Conservation (phyloP, 2,329 filamentous ascomycete species). For the Decorospora gaudefroyi region DNA sequence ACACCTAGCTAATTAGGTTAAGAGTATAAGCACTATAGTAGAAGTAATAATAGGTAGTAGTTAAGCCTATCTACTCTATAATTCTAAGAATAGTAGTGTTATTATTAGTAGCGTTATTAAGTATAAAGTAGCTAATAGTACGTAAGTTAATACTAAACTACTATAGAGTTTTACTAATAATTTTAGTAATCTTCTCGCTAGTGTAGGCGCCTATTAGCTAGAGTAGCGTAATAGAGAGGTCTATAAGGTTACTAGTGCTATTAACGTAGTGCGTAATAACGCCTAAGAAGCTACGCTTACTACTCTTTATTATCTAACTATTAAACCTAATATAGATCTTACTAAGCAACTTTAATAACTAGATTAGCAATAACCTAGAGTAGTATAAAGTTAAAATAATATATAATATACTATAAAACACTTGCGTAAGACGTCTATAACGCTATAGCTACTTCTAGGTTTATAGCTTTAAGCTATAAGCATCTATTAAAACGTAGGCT, state of each 20-base stretch:
- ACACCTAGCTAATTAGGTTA: constrained; percentile 2
- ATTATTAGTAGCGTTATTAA: too few relatives aligned
- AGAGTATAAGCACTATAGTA: constrained; percentile 4
- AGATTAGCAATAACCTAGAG: constrained; percentile 2
- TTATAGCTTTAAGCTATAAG: not conserved
- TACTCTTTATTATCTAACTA: constrained; percentile 4
- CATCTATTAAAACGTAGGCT: constrained; percentile 2
- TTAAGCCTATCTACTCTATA: too few relatives aligned
- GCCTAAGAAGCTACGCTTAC: constrained; percentile 6
- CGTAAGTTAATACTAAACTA: constrained; percentile 1
- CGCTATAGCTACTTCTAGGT: constrained; percentile 5
- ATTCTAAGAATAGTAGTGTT: not conserved
- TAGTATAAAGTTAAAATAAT: not conserved
- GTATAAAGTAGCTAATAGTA: too few relatives aligned
- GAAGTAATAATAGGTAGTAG: not conserved
- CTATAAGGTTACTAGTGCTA: not conserved
- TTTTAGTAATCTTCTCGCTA: constrained; percentile 8
- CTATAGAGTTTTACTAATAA: constrained; percentile 2
- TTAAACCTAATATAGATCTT: too few relatives aligned
- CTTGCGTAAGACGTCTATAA: constrained; percentile 1
- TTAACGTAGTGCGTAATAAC: constrained; percentile 6
- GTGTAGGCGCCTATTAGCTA: constrained; percentile 6
- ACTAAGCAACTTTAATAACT: too few relatives aligned
- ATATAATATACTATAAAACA: constrained; percentile 1
- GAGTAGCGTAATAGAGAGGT: constrained; percentile 9